Base-by-base conservation (phyloP, 768 basidiomycete species). In the Lactarius quietus region DNA sequence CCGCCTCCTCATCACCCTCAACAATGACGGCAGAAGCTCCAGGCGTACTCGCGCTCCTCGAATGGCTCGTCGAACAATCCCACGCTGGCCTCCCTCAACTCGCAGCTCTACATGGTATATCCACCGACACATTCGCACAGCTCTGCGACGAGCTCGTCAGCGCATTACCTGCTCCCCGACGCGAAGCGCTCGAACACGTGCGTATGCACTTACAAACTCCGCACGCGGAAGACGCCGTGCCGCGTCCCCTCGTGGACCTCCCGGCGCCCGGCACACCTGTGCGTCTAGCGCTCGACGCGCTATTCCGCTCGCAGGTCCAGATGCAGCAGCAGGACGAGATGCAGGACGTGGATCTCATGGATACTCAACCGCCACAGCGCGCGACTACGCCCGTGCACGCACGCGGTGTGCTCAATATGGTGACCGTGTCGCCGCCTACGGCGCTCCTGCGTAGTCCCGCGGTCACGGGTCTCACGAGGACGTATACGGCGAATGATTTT, bases 401-500 rank as follows among this genome's bases (percentile, higher is more conserved):
- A 20, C 82, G 84, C 20, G 83, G 86, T 67, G 81, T 87, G 53
- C 75, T 92, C 33, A 86, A 84, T 20, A 79, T 88, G 38, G 83
- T 87, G 6, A 79, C 83, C 6, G 81, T 89, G 28, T 90, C 89
- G 3, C 90, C 89, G 5, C 87, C 89, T 3, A 83, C 85, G 10
- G 84, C 89, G 7, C 70, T 92, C 28, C 77, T 91, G 57, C 81
- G 90, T 43, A 88, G 87, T 0, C 88, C 89, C 0, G 86, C 86
- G 0, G 84, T 86, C 28, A 89, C 88, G 0, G 89, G 89, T 20
- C 80, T 94, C 31, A 93, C 92, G 14, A 94, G 93, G 77, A 92
- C 83, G 66, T 94, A 94, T 69, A 74, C 73, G 26, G 88, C 84
- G 72, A 92, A 94, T 70, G 92, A 93, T 74, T 94, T 94, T 70